phyloP scores from a whole-genome alignment of 345 rosid genomes.

The Pistacia vera region DNA sequence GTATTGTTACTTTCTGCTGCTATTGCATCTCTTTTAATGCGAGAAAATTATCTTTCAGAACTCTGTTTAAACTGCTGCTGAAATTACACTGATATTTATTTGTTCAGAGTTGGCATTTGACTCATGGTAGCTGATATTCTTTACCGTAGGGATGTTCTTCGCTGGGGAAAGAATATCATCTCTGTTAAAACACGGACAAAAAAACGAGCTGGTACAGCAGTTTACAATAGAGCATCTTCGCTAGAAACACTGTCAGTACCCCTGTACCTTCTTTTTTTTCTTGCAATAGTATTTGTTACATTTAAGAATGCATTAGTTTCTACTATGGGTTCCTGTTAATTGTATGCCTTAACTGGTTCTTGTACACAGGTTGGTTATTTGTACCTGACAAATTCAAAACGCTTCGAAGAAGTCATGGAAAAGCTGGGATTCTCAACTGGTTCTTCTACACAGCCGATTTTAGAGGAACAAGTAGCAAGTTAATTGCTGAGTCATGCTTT shows the following conservation, averaged over 20 bases:
- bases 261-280: constrained; percentile 11
- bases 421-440: constrained; percentile 79
- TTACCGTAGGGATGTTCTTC: constrained; percentile 50
- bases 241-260: constrained; percentile 64
- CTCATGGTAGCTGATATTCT: background rate
- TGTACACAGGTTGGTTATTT: constrained; percentile 67
- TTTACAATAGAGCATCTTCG: constrained; percentile 73
- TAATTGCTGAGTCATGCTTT: background rate
- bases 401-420: constrained; percentile 80
- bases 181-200: constrained; percentile 57
- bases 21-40: background rate
- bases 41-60: background rate
- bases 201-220: constrained; percentile 60
- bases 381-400: constrained; percentile 65
- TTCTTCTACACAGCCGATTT: constrained; percentile 46
- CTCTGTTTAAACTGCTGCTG: background rate
- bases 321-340: background rate
- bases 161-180: constrained; percentile 68
- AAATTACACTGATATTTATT: background rate
- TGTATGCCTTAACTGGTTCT: no score
- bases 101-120: background rate
- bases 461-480: constrained; percentile 46
- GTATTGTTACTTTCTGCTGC: background rate
- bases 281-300: background rate
- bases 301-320: constrained; percentile 1